These are phyloP conservation scores for Petrea volubilis DNA, from an alignment of 257 asterid genomes.

Conservation along the genomic window DNA sequence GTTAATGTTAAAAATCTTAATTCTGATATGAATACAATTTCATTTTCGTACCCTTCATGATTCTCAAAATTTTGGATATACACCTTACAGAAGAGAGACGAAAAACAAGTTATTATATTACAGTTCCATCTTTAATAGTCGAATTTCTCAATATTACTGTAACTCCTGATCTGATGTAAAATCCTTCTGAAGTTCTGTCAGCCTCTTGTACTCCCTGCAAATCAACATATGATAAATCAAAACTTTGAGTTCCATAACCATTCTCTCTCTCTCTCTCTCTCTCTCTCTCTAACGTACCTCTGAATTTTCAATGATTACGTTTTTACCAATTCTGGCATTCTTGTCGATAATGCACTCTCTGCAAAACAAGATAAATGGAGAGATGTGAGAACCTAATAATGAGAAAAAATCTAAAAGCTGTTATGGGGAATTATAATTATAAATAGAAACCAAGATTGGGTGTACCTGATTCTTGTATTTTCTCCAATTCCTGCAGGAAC, in stretches of 20 bases:
- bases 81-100: slow-evolving; percentile 21
- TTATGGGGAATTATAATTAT: slow-evolving; percentile 11
- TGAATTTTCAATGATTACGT: slow-evolving; percentile 77
- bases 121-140: slow-evolving; percentile 76
- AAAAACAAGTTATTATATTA: slow-evolving; percentile 46
- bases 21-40: too few relatives aligned
- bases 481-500: slow-evolving; percentile 95
- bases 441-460: slow-evolving; percentile 12
- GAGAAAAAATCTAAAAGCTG: too few relatives aligned
- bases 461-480: slow-evolving; percentile 87
- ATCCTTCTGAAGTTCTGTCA: slow-evolving; percentile 88
- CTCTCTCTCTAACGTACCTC: slow-evolving; percentile 51
- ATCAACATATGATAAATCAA: slow-evolving; percentile 18
- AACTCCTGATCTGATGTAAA: slow-evolving; percentile 86
- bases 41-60: too few relatives aligned
- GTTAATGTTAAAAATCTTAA: slow-evolving; percentile 14
- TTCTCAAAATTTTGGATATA: slow-evolving; percentile 24
- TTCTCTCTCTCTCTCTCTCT: too few relatives aligned
- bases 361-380: slow-evolving; percentile 23
- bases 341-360: slow-evolving; percentile 86
- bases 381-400: slow-evolving; percentile 10
- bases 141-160: slow-evolving; percentile 71
- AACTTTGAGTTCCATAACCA: too few relatives aligned
- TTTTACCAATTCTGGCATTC: slow-evolving; percentile 89
- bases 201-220: slow-evolving; percentile 95